Base-by-base conservation (phyloP, 768 basidiomycete genomes). In the Piloderma croceum region DNA sequence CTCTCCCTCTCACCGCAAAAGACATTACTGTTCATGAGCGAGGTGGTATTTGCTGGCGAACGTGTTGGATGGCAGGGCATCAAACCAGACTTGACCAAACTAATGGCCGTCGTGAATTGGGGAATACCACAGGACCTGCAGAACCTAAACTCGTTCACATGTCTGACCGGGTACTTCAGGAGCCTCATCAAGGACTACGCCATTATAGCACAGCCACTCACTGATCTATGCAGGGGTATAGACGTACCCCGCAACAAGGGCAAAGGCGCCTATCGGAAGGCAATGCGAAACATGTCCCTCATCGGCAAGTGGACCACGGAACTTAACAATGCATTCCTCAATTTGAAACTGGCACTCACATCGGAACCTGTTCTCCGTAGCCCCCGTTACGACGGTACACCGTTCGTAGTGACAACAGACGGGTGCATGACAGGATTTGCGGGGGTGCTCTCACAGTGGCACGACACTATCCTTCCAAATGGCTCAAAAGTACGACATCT, bases 71-170 rank as follows among this genome's bases (percentile, higher is more conserved):
- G 27, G 41, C 15, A 31, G 42, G 23, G 31, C 17, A 18, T 18
- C 20, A 36, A n/a, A 31, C 46, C 46, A 5, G 64, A 71, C 43
- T 46, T 52, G 2, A 31, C 53, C 3, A 72, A 72, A 43, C 47
- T 71, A 3, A 59, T 56, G 2, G 61, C 66, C 1, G 58, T 71
- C 3, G 58, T 69, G 1, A 41, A 64, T 35, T 59, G 63, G 61
- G 33, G 39, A 15, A 36, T 23, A 35, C 68, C 68, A 1, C 15
- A 37, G 7, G 47, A 61, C 21, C 50, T 55, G 1, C 47, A 45
- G 0, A 47, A 65, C 10, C 45, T 72, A 4, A 39, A 43, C 3
- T 49, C 50, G 5, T 71, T 72, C 45, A 23, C 65, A 5, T 62
- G 68, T 0, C 47, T 67, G 5, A 63, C 59, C 3, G 52, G 58